Evolutionary conservation across 2,329 filamentous ascomycete species (phyloP).

Genomic region (Trichoderma hamatum): DNA sequence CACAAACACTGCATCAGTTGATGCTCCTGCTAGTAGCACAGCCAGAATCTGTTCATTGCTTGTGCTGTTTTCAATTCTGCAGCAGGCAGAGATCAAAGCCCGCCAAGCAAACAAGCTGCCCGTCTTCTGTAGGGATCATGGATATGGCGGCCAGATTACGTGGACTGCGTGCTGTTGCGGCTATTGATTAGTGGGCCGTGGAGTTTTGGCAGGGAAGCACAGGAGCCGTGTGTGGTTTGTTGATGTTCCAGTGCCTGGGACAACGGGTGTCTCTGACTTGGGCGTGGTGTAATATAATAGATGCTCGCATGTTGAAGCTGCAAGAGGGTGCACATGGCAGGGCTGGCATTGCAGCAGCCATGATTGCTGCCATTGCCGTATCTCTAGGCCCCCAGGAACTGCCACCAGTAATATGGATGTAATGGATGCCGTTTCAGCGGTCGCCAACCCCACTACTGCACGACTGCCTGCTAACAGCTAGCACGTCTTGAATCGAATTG

Average conservation of each 20-base stretch:
- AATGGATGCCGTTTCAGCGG: too few species aligned
- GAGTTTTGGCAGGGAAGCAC: not conserved
- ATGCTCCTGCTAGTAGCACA: not conserved
- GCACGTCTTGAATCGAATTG: too few species aligned
- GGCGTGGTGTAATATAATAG: not conserved
- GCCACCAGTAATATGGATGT: not conserved
- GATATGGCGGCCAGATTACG: not conserved
- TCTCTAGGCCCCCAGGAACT: not conserved
- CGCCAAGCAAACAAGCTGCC: not conserved
- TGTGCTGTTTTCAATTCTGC: not conserved
- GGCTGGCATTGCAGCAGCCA: too few species aligned
- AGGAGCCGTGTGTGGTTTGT: not conserved
- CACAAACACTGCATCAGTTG: not conserved
- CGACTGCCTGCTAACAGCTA: too few species aligned
- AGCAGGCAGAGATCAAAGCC: too few species aligned
- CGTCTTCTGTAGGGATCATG: not conserved
- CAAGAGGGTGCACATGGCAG: too few species aligned
- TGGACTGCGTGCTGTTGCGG: not conserved
- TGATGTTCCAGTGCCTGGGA: not conserved
- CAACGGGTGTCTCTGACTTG: not conserved
- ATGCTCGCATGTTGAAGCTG: not conserved
- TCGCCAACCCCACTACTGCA: too few species aligned
- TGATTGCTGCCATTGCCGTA: too few species aligned
- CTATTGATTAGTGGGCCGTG: not conserved
- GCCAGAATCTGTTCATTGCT: too few species aligned